Conservation (phyloP, 2,329 filamentous ascomycete genomes). For the Xylariales sp. region DNA sequence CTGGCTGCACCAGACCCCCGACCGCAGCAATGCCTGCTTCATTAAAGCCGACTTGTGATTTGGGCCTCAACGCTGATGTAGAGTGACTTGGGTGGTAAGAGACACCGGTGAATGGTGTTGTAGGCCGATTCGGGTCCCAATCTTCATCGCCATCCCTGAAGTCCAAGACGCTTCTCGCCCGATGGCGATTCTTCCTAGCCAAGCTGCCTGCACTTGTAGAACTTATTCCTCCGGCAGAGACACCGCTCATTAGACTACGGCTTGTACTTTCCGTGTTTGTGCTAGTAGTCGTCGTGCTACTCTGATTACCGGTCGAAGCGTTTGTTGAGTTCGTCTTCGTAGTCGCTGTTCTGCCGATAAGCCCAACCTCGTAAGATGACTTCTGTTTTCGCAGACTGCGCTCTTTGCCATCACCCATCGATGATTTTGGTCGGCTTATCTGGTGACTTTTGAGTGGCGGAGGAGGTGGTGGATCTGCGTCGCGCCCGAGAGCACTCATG, state of each 20-base stretch:
- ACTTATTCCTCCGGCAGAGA: conserved; percentile 90
- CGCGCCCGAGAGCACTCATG: conserved; percentile 53
- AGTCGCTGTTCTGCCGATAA: conserved; percentile 82
- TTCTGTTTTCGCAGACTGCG: conserved; percentile 72
- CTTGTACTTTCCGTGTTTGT: conserved; percentile 81
- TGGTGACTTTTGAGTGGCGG: conserved; percentile 61
- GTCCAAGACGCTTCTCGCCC: conserved; percentile 74
- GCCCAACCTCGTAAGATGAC: conserved; percentile 82
- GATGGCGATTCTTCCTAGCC: conserved; percentile 73
- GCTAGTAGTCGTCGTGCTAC: conserved; percentile 71
- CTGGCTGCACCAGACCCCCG: conserved; percentile 79
- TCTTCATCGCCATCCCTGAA: conserved; percentile 62
- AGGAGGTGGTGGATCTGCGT: conserved; percentile 45
- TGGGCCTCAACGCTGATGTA: conserved; percentile 65
- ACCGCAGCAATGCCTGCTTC: conserved; percentile 76
- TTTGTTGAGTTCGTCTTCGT: conserved; percentile 88
- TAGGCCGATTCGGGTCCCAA: conserved; percentile 65
- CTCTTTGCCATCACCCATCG: conserved; percentile 60
- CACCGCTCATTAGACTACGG: conserved; percentile 92
- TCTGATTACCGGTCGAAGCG: conserved; percentile 78
- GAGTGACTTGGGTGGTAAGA: conserved; percentile 92
- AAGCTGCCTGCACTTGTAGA: conserved; percentile 95
- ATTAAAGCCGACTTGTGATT: conserved; percentile 74
- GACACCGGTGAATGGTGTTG: conserved; percentile 78
- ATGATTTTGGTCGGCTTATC: conserved; percentile 69